A percentile compares a stretch with the other conserved stretches of the same genome.
Evolutionary conservation across 202 grass and related monocot genomes (phyloP).

Genomic region (Musa balbisiana): DNA sequence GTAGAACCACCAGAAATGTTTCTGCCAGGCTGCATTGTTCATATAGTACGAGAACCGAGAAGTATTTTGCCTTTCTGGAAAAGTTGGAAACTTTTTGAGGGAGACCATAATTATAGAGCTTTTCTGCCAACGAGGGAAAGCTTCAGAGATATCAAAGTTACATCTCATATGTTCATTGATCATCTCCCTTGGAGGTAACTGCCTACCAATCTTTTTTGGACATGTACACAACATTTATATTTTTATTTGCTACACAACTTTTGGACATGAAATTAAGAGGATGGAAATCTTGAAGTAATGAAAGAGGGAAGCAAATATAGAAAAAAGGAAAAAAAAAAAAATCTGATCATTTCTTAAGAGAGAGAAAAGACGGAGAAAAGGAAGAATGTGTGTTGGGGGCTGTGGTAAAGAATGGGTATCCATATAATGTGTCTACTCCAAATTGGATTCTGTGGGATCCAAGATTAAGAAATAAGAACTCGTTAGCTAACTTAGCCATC

Average conservation of each 20-base stretch:
- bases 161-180: slow-evolving; percentile 89
- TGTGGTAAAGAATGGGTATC: too few species aligned
- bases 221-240: not conserved
- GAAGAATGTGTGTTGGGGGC: too few species aligned
- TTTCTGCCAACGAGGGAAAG: slow-evolving; percentile 62
- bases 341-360: too few species aligned
- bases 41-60: slow-evolving; percentile 65
- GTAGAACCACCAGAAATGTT: slow-evolving; percentile 80
- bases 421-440: too few species aligned
- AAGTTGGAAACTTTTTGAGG: slow-evolving; percentile 54
- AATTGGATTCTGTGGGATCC: too few species aligned
- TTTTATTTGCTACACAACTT: not conserved
- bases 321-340: too few species aligned
- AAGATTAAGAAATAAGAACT: too few species aligned
- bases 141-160: slow-evolving; percentile 65
- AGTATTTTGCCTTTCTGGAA: slow-evolving; percentile 70
- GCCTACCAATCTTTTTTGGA: slow-evolving; percentile 2
- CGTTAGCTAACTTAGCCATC: too few species aligned
- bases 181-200: slow-evolving; percentile 93
- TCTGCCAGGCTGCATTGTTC: slow-evolving; percentile 75
- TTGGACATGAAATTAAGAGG: too few species aligned
- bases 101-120: slow-evolving; percentile 62
- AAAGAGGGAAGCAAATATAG: too few species aligned
- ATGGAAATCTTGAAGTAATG: too few species aligned
- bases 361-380: too few species aligned